Base-by-base conservation (phyloP, 352 stramenopile genomes). In the Phytopythium aichiense region DNA sequence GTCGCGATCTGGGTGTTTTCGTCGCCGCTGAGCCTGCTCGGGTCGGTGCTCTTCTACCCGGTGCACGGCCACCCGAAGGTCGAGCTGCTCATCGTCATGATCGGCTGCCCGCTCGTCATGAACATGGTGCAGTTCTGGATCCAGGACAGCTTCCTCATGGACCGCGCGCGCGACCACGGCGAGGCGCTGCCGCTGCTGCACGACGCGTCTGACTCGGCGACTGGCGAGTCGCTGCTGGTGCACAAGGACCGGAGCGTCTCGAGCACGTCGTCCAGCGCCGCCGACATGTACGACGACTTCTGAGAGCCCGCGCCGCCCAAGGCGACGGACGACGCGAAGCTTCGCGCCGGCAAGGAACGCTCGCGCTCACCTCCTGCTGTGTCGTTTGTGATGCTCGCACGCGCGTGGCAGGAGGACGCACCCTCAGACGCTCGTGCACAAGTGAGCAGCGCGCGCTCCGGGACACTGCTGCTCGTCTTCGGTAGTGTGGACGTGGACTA, bases 81-180 rank as follows among this genome's bases (percentile, higher is more conserved):
- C 33, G 84, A 93, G 68, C 68, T 93, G 23, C 60, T 93, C 33
- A 86, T 93, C 61, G 84, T 93, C 53, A 93, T 93, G 84, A 90
- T 93, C 35, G 80, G 78, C 58, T 93, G 84, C 56, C 84, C 84
- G n/a, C 63, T 90, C 40, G 73, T 91, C 45, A 91, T 93, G 82
- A 93, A 93, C 68, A 88, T 89, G 76, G 76, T 92, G 48, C 84
- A 93, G 57, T 93, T 93, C 69, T 93, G 84, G 84, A 84, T 90
- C 68, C 83, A 90, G 58, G 84, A 92, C 57, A 90, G 77, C 52
- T 92, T 92, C 58, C 65, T 92, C 48, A 92, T 86, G 71, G 74
- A 92, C 64, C 71, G 77, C 48, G 58, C 60, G 7, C 62, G 55
- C 31, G 61, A 68, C 22, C 63, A 63, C 37, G 61, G 49, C 20